phyloP scores from a whole-genome alignment of 805 yeast species.

The Pichia cephalocereana region DNA sequence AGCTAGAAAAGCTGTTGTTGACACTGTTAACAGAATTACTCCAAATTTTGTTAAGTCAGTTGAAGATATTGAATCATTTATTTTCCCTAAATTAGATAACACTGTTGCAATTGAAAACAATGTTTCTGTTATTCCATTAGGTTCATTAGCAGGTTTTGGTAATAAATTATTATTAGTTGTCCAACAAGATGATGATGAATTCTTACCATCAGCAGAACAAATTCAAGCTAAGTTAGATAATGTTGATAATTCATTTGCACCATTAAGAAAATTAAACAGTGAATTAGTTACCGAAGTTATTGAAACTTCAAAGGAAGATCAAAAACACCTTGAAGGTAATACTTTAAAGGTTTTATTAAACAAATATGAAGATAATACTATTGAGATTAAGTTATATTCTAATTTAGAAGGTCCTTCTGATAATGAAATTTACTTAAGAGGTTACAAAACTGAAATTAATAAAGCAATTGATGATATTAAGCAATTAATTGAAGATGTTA shows the following conservation, averaged over 20 bases:
- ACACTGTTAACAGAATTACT: slow-evolving; percentile 59
- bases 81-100: slow-evolving; percentile 37
- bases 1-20: slow-evolving; percentile 66
- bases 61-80: slow-evolving; percentile 58
- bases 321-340: slow-evolving; percentile 49
- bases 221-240: slow-evolving; percentile 42
- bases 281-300: slow-evolving; percentile 44
- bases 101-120: slow-evolving; percentile 35
- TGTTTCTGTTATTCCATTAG: slow-evolving; percentile 53
- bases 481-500: slow-evolving; percentile 39
- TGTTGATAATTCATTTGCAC: slow-evolving; percentile 46
- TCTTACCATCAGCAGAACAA: slow-evolving; percentile 60
- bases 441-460: slow-evolving; percentile 55
- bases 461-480: slow-evolving; percentile 44
- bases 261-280: slow-evolving; percentile 49
- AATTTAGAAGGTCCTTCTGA: slow-evolving; percentile 29
- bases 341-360: slow-evolving; percentile 36
- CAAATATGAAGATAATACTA: slow-evolving; percentile 23
- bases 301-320: slow-evolving; percentile 44
- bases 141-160: slow-evolving; percentile 35
- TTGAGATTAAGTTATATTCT: slow-evolving; percentile 43
- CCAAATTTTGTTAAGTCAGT: slow-evolving; percentile 56
- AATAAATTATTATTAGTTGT: slow-evolving; percentile 47
- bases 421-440: slow-evolving; percentile 57
- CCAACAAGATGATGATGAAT: slow-evolving; percentile 50